Evolutionary conservation across 805 yeast genomes (phyloP), one percentile per base, ranked within the genome.

Genomic region (Saturnispora kantuleensis): DNA sequence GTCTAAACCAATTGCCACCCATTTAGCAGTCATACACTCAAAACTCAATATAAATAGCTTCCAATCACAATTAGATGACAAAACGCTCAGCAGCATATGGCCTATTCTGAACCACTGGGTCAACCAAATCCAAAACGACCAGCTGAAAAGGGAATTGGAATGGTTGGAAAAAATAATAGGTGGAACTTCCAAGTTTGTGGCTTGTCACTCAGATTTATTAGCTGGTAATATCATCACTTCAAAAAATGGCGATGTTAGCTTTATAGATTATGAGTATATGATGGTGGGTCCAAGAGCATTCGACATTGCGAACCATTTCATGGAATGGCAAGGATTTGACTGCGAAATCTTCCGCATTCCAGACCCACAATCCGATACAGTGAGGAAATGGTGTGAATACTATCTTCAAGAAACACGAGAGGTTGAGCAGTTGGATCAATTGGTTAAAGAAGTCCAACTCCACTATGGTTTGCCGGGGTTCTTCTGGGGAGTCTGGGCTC

Each of bases 401-500:
- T 83, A 83, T 54, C 62, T 83, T 10, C 34, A 35, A 4, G 42
- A 59, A 31, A 65, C 37, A 11, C 29, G 40, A n/a, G 16, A 31
- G 3, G 37, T 39, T 8, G 31, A 39, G 9, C 31, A 37, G 16
- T 62, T 80, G 5, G 68, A 68, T 43, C 50, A 48, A 1, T 61
- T 82, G 29, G 72, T 82, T 16, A 59, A 65, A 10, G 89, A 83
- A 56, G 70, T 84, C 17, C 60, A 66, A 11, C 58, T 70, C 4
- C 81, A 74, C 66, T 84, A 81, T 65, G 93, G 93, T 0, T 62
- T 83, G 62, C 93, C 93, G 0, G 93, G 90, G 1, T 80, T 83
- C 55, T 83, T 81, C 58, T 83, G 93, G 93, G 89, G 90, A 1
- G 71, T 84, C 9, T 83, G 93, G 93, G 77, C 88, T 2, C 80